Evolutionary conservation across 306 rosid genomes (phyloP).

Genomic region (Comarum palustre): DNA sequence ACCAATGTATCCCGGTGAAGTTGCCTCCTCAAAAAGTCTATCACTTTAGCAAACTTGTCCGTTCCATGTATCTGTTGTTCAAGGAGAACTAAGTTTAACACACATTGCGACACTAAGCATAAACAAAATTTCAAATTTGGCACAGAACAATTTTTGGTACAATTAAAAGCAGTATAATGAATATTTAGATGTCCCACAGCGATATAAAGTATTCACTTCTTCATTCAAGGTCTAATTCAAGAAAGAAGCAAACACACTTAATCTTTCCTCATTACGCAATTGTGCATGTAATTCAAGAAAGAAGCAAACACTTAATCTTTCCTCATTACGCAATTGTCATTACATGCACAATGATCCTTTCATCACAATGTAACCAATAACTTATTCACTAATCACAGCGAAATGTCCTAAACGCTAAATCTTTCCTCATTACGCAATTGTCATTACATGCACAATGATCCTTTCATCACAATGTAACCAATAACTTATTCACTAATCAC

Average conservation of each 20-base stretch:
- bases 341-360: not conserved
- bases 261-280: no score
- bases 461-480: not conserved
- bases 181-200: not conserved
- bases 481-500: not conserved
- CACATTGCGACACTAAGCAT: not conserved
- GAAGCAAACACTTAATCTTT: no score
- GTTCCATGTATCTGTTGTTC: conserved; percentile 62
- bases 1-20: conserved; percentile 93
- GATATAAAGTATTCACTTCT: not conserved
- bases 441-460: not conserved
- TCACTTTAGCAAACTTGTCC: conserved; percentile 89
- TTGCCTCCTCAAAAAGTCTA: conserved; percentile 84
- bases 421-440: not conserved
- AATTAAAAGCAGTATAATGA: not conserved
- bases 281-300: no score
- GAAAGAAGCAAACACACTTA: not conserved
- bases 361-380: not conserved
- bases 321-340: not conserved
- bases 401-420: no score
- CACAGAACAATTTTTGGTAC: not conserved
- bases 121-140: not conserved
- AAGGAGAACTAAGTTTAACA: conserved; percentile 10
- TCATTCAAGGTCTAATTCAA: not conserved
- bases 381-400: not conserved